Percentiles rank a stretch among this genome's conserved stretches.
Conservation (phyloP, 2,329 filamentous ascomycete genomes). For the Curvularia sp. region DNA sequence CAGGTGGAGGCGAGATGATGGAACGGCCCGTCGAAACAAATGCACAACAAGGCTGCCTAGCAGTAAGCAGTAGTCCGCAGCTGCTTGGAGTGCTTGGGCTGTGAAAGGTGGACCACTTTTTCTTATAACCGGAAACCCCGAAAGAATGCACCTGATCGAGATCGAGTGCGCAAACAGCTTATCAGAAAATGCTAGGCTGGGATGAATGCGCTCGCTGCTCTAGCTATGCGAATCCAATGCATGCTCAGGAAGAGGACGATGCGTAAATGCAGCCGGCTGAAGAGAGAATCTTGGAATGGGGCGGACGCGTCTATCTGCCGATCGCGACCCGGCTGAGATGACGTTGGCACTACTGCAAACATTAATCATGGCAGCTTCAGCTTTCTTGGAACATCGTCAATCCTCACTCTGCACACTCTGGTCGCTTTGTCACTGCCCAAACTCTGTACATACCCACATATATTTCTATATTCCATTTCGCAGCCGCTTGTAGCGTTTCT, state of each 20-base stretch:
- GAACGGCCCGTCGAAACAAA: background rate
- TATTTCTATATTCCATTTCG: background rate
- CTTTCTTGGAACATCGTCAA: slow-evolving; percentile 12
- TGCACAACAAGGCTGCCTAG: background rate
- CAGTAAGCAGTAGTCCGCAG: background rate
- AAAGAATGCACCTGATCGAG: background rate
- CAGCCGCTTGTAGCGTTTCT: background rate
- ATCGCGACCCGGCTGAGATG: slow-evolving; percentile 13
- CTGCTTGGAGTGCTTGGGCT: background rate
- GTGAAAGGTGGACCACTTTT: background rate
- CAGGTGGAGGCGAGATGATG: background rate
- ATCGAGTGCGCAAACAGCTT: background rate
- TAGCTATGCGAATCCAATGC: background rate
- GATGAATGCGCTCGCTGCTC: background rate
- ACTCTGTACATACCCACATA: background rate
- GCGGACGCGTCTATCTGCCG: slow-evolving; percentile 18
- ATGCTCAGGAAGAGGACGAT: background rate
- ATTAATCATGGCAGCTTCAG: slow-evolving; percentile 15
- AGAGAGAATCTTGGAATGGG: slow-evolving; percentile 3
- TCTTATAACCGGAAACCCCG: background rate
- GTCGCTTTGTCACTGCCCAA: background rate
- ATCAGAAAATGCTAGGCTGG: background rate
- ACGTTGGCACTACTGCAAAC: slow-evolving; percentile 14
- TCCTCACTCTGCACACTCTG: slow-evolving; percentile 5
- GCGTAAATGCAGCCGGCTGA: slow-evolving; percentile 10